A percentile compares a stretch with the other conserved stretches of the same genome.
Evolutionary conservation across 2,329 filamentous ascomycete genomes (phyloP).

Genomic region (Microsporum audouinii): DNA sequence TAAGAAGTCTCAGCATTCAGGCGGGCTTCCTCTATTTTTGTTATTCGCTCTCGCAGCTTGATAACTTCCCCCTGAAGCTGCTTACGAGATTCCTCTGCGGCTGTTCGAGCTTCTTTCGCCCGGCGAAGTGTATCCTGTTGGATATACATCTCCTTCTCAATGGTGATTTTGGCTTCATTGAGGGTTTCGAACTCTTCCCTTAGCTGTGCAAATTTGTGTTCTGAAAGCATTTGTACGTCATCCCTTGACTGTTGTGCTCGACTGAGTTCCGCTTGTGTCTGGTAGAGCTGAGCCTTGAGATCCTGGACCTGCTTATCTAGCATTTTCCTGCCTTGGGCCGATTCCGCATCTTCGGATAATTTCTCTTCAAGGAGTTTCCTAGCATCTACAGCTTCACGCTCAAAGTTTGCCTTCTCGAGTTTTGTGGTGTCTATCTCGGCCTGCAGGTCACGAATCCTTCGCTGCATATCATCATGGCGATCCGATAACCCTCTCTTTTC

Average conservation of each 20-base stretch:
- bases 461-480: slow-evolving; percentile 69
- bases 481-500: slow-evolving; percentile 60
- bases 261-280: slow-evolving; percentile 77
- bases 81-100: slow-evolving; percentile 77
- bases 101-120: slow-evolving; percentile 66
- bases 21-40: slow-evolving; percentile 74
- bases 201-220: slow-evolving; percentile 73
- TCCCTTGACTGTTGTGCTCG: slow-evolving; percentile 86
- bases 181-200: slow-evolving; percentile 75
- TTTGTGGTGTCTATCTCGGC: slow-evolving; percentile 79
- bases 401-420: slow-evolving; percentile 69
- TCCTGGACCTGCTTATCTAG: slow-evolving; percentile 79
- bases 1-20: slow-evolving; percentile 69
- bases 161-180: slow-evolving; percentile 90
- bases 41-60: slow-evolving; percentile 68
- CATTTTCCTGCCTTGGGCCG: slow-evolving; percentile 66
- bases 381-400: slow-evolving; percentile 80
- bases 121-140: slow-evolving; percentile 85
- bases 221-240: slow-evolving; percentile 79
- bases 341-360: slow-evolving; percentile 79
- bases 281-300: slow-evolving; percentile 73
- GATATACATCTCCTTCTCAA: slow-evolving; percentile 94
- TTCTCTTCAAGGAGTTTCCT: slow-evolving; percentile 77
- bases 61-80: slow-evolving; percentile 80
- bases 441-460: slow-evolving; percentile 69